Percentiles rank a stretch among this genome's conserved stretches.
Conservation (phyloP, 768 basidiomycete species). For the Pleurotus citrinopileatus region DNA sequence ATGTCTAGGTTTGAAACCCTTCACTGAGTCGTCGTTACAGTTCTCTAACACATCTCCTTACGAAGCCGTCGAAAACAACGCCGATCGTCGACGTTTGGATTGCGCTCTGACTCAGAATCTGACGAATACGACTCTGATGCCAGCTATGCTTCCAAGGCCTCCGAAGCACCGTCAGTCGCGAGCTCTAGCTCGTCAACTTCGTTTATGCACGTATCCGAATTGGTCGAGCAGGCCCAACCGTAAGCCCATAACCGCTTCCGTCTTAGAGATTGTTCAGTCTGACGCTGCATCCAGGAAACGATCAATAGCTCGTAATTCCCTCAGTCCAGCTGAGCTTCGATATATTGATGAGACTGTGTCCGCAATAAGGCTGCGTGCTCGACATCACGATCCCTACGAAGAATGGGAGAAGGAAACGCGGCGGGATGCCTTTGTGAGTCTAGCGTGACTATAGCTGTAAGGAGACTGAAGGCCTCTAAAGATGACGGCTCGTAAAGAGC, state of each 20-base stretch:
- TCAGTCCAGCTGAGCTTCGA: conserved; percentile 36
- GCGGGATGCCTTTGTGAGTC: conserved; percentile 49
- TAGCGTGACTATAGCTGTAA: background rate
- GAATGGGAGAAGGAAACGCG: conserved; percentile 54
- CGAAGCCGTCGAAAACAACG: conserved; percentile 21
- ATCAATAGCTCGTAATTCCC: conserved; percentile 23
- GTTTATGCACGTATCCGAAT: conserved; percentile 41
- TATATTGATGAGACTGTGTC: conserved; percentile 48
- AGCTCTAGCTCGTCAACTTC: conserved; percentile 33
- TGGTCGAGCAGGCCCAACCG: conserved; percentile 33
- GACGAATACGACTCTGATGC: conserved; percentile 32
- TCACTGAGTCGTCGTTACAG: background rate
- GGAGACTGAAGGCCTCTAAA: conserved; percentile 16
- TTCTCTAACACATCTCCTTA: background rate
- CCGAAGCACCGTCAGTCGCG: conserved; percentile 16
- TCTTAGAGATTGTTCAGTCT: background rate
- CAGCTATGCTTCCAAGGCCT: conserved; percentile 23
- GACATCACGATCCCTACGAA: conserved; percentile 55
- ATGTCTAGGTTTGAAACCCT: no score
- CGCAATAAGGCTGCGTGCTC: conserved; percentile 47
- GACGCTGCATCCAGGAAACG: conserved; percentile 15
- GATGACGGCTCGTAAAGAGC: conserved; percentile 44
- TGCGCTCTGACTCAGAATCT: conserved; percentile 43
- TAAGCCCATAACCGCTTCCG: conserved; percentile 23
- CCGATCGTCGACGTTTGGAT: conserved; percentile 51